Base-by-base conservation (phyloP, 257 asterid genomes). In the Anisodus tanguticus region DNA sequence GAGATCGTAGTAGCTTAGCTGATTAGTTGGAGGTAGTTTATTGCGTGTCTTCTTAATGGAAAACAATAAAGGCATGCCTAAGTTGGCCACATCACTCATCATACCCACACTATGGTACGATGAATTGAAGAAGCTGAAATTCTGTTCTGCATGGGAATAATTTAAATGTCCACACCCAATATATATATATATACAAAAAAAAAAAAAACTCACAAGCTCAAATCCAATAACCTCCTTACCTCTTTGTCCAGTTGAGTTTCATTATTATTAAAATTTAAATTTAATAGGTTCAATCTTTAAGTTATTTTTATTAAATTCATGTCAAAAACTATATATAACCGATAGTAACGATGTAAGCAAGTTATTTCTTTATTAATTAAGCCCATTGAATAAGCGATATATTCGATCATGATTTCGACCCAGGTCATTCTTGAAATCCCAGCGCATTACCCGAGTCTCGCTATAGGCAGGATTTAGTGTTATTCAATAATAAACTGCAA, bases 1-100 rank as follows among this genome's bases (percentile, higher is more conserved):
- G 81, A 51, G 63, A 49, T 12, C 11, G 81, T 51, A 51, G 81
- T 51, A 74, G 12, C 43, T 74, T 9, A 49, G 6, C 4, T 74
- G 81, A 26, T 76, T 26, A 13, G 47, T 76, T 76, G 63, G 81
- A 76, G 59, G 22, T 26, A 15, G 81, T 53, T 76, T 76, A 76
- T 53, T 53, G 81, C 5, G 8, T 15, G 54, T 69, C 54, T 1
- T 39, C 53, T 37, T 45, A 7, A 16, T 41, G 4, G 22, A 41
- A 15, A 41, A 41, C 8, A 39, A 69, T 69, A 41, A 69, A 69
- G 78, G 55, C 12, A 1, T 51, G 55, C 0, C 55, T 51, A 51
- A 22, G 55, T 51, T 51, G 55, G 55, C 55, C 55, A 41, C 45
- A 41, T 41, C 45, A 41, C 5, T 62, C 37, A 62, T 62, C 67